Evolutionary conservation across 306 rosid genomes (phyloP).

Genomic region (Cicer yamashitae): DNA sequence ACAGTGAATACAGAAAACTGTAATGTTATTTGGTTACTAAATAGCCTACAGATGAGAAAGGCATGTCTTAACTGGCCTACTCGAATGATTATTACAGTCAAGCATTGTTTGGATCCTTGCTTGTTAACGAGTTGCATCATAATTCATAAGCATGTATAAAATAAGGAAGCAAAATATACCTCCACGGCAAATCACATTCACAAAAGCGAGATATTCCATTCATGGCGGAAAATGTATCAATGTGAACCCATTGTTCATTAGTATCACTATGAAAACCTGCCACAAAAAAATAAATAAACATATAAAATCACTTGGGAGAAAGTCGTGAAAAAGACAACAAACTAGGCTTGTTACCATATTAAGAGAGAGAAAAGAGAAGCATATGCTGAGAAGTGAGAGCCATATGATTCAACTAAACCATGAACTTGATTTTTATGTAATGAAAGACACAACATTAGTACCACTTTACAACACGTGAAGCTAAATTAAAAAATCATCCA

Average conservation of each 20-base stretch:
- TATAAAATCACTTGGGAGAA: not conserved
- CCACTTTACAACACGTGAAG: too few relatives aligned
- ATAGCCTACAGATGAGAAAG: conserved; percentile 35
- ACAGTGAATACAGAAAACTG: conserved; percentile 14
- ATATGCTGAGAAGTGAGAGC: too few relatives aligned
- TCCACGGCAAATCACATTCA: conserved; percentile 80
- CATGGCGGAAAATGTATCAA: conserved; percentile 98
- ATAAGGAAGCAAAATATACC: conserved; percentile 56
- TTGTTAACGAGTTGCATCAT: conserved; percentile 11
- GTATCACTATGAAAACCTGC: conserved; percentile 62
- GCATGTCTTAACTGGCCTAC: not conserved
- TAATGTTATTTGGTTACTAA: conserved; percentile 4
- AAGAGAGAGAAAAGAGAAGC: too few relatives aligned
- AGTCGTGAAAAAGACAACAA: conserved; percentile 18
- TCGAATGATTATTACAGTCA: conserved; percentile 15
- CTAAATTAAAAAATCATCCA: too few relatives aligned
- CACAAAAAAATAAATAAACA: conserved; percentile 37
- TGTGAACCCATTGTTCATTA: conserved; percentile 74
- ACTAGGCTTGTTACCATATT: too few relatives aligned
- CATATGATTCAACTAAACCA: too few relatives aligned
- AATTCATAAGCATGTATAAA: conserved; percentile 9
- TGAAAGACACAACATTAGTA: too few relatives aligned
- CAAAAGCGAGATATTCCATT: conserved; percentile 94
- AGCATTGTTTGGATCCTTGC: conserved; percentile 25
- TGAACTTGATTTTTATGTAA: too few relatives aligned